Percentiles rank a stretch among this genome's conserved stretches.
Conservation (phyloP, 495 filamentous ascomycete genomes). For the Hyphodiscus hymeniophilus region DNA sequence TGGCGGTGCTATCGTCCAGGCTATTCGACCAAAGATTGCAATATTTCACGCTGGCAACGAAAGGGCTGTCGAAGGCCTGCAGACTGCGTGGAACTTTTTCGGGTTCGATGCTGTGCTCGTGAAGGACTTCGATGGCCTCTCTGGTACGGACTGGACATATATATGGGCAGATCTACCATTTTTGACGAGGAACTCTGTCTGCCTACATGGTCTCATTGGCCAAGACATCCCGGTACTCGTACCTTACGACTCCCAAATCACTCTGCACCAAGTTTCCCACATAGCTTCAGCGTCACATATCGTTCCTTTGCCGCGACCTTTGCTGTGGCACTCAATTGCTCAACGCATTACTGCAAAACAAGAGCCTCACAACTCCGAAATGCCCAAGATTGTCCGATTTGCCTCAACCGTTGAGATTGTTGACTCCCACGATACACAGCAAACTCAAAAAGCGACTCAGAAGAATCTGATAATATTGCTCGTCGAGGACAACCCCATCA, state of each 20-base stretch:
- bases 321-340: conserved; percentile 24
- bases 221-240: conserved; percentile 18
- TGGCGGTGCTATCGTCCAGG: neutral
- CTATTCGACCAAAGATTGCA: conserved; percentile 16
- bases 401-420: conserved; percentile 20
- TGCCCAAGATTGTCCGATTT: conserved; percentile 17
- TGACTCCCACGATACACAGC: conserved; percentile 6
- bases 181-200: conserved; percentile 11
- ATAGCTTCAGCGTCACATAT: conserved; percentile 12
- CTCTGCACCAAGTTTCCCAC: conserved; percentile 12
- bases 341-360: conserved; percentile 17
- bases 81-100: conserved; percentile 19
- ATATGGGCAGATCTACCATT: conserved; percentile 19
- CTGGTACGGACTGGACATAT: conserved; percentile 19
- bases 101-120: conserved; percentile 16
- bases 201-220: conserved; percentile 11
- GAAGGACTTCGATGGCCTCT: conserved; percentile 9
- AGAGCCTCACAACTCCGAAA: neutral
- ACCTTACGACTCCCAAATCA: conserved; percentile 18
- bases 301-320: conserved; percentile 17
- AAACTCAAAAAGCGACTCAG: conserved; percentile 8
- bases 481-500: conserved; percentile 26
- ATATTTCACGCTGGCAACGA: conserved; percentile 13
- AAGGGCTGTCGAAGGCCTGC: conserved; percentile 14
- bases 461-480: conserved; percentile 17